A percentile compares a stretch with the other conserved stretches of the same genome.
Evolutionary conservation across 1,139 yeast species (phyloP).

Genomic region (Yamadazyma aaseri): DNA sequence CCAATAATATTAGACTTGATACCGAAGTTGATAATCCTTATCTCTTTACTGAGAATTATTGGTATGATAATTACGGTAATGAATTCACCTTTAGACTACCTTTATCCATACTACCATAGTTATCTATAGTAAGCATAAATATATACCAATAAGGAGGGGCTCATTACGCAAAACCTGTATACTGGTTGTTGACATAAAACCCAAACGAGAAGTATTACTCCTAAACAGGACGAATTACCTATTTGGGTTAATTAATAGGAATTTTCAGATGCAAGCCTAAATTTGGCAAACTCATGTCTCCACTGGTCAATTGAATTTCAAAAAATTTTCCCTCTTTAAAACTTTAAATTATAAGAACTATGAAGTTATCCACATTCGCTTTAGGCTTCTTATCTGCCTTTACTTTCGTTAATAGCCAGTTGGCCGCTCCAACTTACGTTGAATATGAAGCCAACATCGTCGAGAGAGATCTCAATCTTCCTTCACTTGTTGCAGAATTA

Average conservation of each 20-base stretch:
- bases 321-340: too few species aligned
- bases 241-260: too few species aligned
- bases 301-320: too few species aligned
- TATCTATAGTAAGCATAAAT: too few species aligned
- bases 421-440: conserved; percentile 12
- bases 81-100: conserved; percentile 38
- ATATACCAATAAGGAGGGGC: too few species aligned
- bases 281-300: too few species aligned
- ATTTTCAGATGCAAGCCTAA: too few species aligned
- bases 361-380: conserved; percentile 22
- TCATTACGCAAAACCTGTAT: too few species aligned
- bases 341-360: conserved; percentile 7
- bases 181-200: too few species aligned
- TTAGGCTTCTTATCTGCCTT: conserved; percentile 18
- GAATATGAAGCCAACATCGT: conserved; percentile 15
- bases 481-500: conserved; percentile 17
- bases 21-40: conserved; percentile 3
- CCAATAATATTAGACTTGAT: not conserved
- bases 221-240: too few species aligned
- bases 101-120: conserved; percentile 22
- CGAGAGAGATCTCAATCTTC: conserved; percentile 22
- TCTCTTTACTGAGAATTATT: conserved; percentile 16
- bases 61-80: conserved; percentile 29
- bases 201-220: too few species aligned
- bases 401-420: conserved; percentile 14